Base-by-base conservation (phyloP, 2,329 filamentous ascomycete species). In the Macrophomina tecta region DNA sequence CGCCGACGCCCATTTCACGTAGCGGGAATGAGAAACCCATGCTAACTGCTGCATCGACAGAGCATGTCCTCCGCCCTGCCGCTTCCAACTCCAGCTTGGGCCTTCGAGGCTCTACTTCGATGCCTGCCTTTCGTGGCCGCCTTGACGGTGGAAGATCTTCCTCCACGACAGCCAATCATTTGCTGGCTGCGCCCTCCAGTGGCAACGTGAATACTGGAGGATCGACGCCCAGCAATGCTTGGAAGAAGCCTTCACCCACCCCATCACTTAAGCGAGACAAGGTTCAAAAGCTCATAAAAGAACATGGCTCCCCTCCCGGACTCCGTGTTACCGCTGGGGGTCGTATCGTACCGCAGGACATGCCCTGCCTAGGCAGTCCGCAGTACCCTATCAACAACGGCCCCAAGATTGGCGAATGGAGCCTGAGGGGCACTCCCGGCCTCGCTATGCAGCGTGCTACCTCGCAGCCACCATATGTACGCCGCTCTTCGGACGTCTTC, bases 281-380 rank as follows among this genome's bases (percentile, higher is more conserved):
- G 69, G 82, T 80, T 12, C 82, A 84, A 70, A 78, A 77, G 49
- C 79, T 85, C 49, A 79, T 84, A 72, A 83, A 84, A 69, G 80
- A 82, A 68, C 83, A 85, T 75, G 82, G 82, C 64, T 84, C 82
- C 45, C 83, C 83, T 42, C 81, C 80, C 28, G 81, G 82, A 67
- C 74, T 84, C 65, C 81, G 83, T 66, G 83, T 85, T 51, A 85
- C 83, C 58, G 83, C 83, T 68, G 83, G 83, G 46, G 83, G 83
- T n/a, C 80, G 82, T 18, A 81, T 85, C 68, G 82, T 85, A n/a
- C 82, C 82, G 14, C 82, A 78, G 62, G 82, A 79, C 67, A 72
- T 78, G 60, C 73, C 73, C 51, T 74, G 73, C n/a, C 69, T 79
- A 32, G 70, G 70, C 51, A 73, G 71, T 63, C 68, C 73, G 23